Evolutionary conservation across 345 rosid genomes (phyloP).

Genomic region (Tarenaya hassleriana): DNA sequence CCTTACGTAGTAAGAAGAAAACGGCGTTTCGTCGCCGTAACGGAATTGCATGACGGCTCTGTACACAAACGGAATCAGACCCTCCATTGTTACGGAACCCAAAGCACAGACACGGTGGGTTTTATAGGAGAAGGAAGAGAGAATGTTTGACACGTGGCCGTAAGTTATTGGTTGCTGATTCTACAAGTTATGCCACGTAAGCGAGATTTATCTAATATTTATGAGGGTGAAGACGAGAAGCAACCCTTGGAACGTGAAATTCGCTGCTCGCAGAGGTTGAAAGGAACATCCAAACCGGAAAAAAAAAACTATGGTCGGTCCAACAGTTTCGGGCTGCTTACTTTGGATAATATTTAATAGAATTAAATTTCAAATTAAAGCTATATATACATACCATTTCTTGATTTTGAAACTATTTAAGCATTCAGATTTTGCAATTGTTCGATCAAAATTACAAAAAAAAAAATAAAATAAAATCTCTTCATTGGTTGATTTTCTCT

Average conservation of each 20-base stretch:
- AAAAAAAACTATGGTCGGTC: conserved; percentile 22
- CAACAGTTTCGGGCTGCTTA: conserved; percentile 22
- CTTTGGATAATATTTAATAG: conserved; percentile 1
- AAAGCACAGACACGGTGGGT: conserved; percentile 10
- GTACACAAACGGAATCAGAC: conserved; percentile 66
- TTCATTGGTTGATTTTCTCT: too few relatives aligned
- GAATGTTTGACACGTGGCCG: conserved; percentile 9
- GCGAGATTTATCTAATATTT: conserved; percentile 1
- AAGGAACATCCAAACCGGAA: conserved; percentile 24
- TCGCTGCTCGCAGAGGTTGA: conserved; percentile 19
- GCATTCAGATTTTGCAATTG: too few relatives aligned
- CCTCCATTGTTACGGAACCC: conserved; percentile 53
- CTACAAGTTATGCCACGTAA: conserved; percentile 27
- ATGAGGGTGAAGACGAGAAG: conserved; percentile 22
- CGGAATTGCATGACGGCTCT: conserved; percentile 58
- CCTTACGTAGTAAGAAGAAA: conserved; percentile 64
- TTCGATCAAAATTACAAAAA: too few relatives aligned
- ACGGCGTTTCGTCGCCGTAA: conserved; percentile 39
- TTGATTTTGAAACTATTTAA: too few relatives aligned
- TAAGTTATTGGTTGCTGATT: conserved; percentile 18
- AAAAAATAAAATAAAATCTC: too few relatives aligned
- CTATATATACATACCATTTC: too few relatives aligned
- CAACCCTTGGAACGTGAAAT: conserved; percentile 29
- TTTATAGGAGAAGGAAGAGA: conserved; percentile 10
- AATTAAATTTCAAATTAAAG: too few relatives aligned